Conservation (phyloP, 169 alveolate species). For the Babesia microti region DNA sequence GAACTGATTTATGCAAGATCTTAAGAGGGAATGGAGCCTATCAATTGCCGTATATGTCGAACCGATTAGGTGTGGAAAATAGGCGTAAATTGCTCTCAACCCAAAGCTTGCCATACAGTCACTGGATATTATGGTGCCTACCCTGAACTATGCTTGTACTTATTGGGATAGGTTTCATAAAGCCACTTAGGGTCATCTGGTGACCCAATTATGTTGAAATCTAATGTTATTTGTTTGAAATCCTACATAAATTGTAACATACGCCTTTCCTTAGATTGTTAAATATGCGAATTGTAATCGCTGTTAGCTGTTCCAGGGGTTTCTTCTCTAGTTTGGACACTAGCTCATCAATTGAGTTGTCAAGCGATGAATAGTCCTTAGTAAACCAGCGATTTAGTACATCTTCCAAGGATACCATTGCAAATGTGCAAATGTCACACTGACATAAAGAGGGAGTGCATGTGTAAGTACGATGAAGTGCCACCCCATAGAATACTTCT, state of each 20-base stretch:
- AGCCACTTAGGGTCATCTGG: conserved; percentile 20
- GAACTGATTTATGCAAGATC: too few species aligned
- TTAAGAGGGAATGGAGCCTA: conserved; percentile 6
- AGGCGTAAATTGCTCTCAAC: conserved; percentile 18
- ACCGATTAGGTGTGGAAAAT: conserved; percentile 29
- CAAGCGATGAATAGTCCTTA: too few species aligned
- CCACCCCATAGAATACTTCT: too few species aligned
- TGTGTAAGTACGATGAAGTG: too few species aligned
- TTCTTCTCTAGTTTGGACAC: too few species aligned
- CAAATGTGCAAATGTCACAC: too few species aligned
- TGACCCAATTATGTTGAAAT: conserved; percentile 21
- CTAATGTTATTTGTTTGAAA: conserved; percentile 6
- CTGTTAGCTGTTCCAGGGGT: not conserved
- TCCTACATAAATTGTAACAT: not conserved
- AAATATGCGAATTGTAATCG: conserved; percentile 5
- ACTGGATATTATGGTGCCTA: not conserved
- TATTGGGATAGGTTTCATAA: conserved; percentile 20
- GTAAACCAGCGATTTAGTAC: too few species aligned
- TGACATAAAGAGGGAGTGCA: too few species aligned
- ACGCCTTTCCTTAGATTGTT: not conserved
- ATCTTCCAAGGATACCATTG: too few species aligned
- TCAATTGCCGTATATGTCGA: conserved; percentile 19
- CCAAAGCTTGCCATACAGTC: conserved; percentile 34
- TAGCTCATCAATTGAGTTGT: too few species aligned
- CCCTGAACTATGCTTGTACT: conserved; percentile 7